Conservation (phyloP, 768 basidiomycete genomes). For the Plicaturopsis crispa region DNA sequence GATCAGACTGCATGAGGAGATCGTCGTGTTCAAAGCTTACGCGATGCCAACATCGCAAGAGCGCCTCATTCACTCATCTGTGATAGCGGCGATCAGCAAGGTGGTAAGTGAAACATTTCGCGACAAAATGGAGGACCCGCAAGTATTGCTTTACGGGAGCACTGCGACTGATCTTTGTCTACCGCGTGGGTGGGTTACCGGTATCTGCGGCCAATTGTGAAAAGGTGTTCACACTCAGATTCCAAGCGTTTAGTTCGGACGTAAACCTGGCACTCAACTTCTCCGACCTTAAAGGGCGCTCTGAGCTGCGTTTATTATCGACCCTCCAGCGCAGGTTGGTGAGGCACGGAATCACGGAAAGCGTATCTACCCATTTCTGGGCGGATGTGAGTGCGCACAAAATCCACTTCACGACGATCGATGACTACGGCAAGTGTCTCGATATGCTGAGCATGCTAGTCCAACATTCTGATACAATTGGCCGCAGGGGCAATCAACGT, state of each 20-base stretch:
- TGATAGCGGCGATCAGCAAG: slow-evolving; percentile 42
- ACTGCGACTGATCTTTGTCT: slow-evolving; percentile 52
- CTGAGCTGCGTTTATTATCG: too few species aligned
- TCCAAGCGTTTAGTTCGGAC: too few species aligned
- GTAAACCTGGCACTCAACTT: too few species aligned
- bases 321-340: too few species aligned
- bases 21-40: slow-evolving; percentile 47
- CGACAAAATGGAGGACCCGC: too few species aligned
- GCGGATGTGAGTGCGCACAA: slow-evolving; percentile 38
- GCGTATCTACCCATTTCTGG: slow-evolving; percentile 36
- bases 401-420: slow-evolving; percentile 33
- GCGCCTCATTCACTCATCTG: slow-evolving; percentile 31
- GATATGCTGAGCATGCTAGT: slow-evolving; percentile 13
- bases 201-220: too few species aligned
- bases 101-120: too few species aligned
- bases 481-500: slow-evolving; percentile 45
- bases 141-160: slow-evolving; percentile 57
- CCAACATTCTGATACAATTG: too few species aligned
- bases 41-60: slow-evolving; percentile 49
- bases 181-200: slow-evolving; percentile 39
- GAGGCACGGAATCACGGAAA: slow-evolving; percentile 28
- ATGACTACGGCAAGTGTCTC: slow-evolving; percentile 35
- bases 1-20: slow-evolving; percentile 66
- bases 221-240: too few species aligned
- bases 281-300: too few species aligned